These are phyloP conservation scores for Hanseniaspora guilliermondii DNA, from an alignment of 805 yeast genomes.

Conservation along the genomic window DNA sequence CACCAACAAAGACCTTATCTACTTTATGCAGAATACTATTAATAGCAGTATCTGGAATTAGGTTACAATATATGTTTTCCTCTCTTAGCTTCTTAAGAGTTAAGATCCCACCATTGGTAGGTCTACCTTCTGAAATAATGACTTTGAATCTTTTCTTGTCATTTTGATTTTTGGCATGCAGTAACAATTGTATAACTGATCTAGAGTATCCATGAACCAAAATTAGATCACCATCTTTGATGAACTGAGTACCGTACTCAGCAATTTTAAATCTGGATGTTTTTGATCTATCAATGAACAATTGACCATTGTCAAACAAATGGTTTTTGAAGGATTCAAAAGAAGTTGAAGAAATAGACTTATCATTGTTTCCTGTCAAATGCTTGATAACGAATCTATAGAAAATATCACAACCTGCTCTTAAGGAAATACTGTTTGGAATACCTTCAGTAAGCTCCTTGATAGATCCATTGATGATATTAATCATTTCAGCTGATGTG, in stretches of 20 bases:
- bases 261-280: slow-evolving; percentile 82
- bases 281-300: slow-evolving; percentile 84
- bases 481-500: slow-evolving; percentile 86
- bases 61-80: slow-evolving; percentile 71
- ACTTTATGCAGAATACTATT: slow-evolving; percentile 85
- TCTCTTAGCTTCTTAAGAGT: slow-evolving; percentile 59
- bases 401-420: slow-evolving; percentile 96
- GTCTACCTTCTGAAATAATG: slow-evolving; percentile 85
- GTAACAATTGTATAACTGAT: slow-evolving; percentile 67
- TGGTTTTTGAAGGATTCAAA: slow-evolving; percentile 89
- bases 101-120: slow-evolving; percentile 58
- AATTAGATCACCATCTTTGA: slow-evolving; percentile 82
- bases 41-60: slow-evolving; percentile 85
- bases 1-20: slow-evolving; percentile 90
- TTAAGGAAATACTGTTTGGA: slow-evolving; percentile 79
- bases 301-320: slow-evolving; percentile 83
- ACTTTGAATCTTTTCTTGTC: slow-evolving; percentile 78
- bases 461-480: slow-evolving; percentile 64
- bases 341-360: slow-evolving; percentile 55
- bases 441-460: slow-evolving; percentile 62
- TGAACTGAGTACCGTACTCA: slow-evolving; percentile 72
- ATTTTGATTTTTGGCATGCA: slow-evolving; percentile 38
- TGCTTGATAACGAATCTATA: slow-evolving; percentile 76
- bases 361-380: slow-evolving; percentile 39
- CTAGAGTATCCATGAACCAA: slow-evolving; percentile 86